Conservation (phyloP, 2,329 filamentous ascomycete species). For the Thielaviopsis cerberus region DNA sequence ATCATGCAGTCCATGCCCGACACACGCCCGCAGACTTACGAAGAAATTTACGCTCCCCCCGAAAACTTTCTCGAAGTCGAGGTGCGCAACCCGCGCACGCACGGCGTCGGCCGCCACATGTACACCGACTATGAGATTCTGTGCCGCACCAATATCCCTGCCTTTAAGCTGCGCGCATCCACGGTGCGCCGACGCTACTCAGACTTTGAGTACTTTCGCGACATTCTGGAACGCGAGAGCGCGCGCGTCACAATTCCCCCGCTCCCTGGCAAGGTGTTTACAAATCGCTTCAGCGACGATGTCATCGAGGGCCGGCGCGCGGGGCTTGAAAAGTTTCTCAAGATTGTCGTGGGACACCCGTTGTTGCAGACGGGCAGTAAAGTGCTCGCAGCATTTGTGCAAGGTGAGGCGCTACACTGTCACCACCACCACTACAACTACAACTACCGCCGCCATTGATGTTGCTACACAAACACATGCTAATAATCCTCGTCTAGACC, state of each 20-base stretch:
- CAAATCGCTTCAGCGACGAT: slow-evolving; percentile 92
- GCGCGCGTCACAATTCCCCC: slow-evolving; percentile 91
- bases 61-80: slow-evolving; percentile 99
- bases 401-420: slow-evolving; percentile 63
- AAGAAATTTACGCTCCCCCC: slow-evolving; percentile 95
- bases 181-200: slow-evolving; percentile 85
- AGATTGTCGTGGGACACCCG: slow-evolving; percentile 93
- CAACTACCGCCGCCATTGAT: not conserved
- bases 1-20: slow-evolving; percentile 50
- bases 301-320: slow-evolving; percentile 89
- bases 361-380: slow-evolving; percentile 94
- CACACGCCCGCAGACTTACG: slow-evolving; percentile 80
- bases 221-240: slow-evolving; percentile 89
- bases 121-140: slow-evolving; percentile 98
- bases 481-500: slow-evolving; percentile 31
- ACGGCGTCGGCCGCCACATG: slow-evolving; percentile 87
- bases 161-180: slow-evolving; percentile 85
- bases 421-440: not conserved
- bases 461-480: too few species aligned
- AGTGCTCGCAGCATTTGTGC: slow-evolving; percentile 87
- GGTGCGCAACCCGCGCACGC: slow-evolving; percentile 82
- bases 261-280: slow-evolving; percentile 90
- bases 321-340: slow-evolving; percentile 83
- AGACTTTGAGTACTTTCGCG: slow-evolving; percentile 97
- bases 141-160: slow-evolving; percentile 94